Evolutionary conservation across 2,329 filamentous ascomycete genomes (phyloP).

Genomic region (Neofusicoccum laricinum): DNA sequence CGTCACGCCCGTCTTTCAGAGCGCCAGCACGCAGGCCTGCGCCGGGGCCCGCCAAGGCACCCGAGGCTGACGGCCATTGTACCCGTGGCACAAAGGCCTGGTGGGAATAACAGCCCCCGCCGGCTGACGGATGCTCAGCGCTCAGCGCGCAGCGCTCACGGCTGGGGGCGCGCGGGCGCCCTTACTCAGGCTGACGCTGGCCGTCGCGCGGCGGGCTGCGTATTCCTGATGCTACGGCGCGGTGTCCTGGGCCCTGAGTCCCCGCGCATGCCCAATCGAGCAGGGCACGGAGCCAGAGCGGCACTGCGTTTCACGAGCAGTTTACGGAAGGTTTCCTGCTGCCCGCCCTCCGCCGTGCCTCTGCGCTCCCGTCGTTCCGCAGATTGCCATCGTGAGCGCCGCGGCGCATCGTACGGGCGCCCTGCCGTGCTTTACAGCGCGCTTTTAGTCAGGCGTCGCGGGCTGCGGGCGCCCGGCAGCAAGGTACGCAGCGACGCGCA

Average conservation of each 20-base stretch:
- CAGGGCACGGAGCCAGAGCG: constrained; percentile 11
- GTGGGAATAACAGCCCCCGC: constrained; percentile 1
- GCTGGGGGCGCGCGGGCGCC: background rate
- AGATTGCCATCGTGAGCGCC: background rate
- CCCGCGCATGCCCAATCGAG: constrained; percentile 12
- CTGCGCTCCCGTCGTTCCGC: constrained; percentile 1
- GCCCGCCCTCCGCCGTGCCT: background rate
- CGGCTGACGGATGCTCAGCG: constrained; percentile 1
- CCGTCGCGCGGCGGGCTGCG: background rate
- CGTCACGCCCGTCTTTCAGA: background rate
- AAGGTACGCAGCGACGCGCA: background rate
- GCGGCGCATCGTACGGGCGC: background rate
- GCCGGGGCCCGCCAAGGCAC: constrained; percentile 7
- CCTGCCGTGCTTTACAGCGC: background rate
- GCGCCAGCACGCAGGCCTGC: background rate
- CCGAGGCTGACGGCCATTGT: constrained; percentile 14
- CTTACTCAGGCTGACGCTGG: constrained; percentile 11
- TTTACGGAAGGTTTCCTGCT: constrained; percentile 7
- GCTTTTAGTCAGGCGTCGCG: background rate
- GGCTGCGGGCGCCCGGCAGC: background rate
- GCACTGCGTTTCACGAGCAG: constrained; percentile 12
- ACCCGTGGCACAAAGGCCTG: constrained; percentile 8
- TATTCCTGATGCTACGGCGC: background rate
- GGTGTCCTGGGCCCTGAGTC: background rate
- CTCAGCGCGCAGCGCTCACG: background rate